These are phyloP conservation scores for Cyclanthera cordifolia DNA, from an alignment of 306 rosid species.

Conservation along the genomic window DNA sequence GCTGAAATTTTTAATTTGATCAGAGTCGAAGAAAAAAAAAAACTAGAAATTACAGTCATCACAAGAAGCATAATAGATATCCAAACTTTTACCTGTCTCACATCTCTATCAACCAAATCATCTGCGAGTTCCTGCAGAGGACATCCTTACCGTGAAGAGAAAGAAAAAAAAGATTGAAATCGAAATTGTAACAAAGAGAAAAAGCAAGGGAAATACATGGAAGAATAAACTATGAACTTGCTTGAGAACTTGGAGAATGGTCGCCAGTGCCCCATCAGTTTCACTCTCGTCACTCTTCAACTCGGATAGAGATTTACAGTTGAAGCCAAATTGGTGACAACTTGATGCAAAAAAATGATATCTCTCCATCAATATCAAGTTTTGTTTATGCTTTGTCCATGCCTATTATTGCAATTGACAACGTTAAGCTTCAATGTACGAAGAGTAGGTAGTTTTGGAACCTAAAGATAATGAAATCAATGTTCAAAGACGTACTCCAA, in stretches of 20 bases:
- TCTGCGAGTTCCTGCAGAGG: slow-evolving; percentile 45
- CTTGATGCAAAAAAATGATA: slow-evolving; percentile 86
- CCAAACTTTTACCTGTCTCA: slow-evolving; percentile 28
- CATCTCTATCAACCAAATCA: slow-evolving; percentile 50
- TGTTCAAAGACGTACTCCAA: slow-evolving; percentile 10
- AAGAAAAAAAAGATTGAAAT: neutral
- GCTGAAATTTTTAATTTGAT: neutral
- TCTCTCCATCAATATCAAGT: slow-evolving; percentile 78
- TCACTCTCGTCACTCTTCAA: slow-evolving; percentile 64
- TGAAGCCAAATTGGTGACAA: slow-evolving; percentile 60
- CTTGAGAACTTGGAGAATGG: slow-evolving; percentile 59
- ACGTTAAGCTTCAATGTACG: neutral
- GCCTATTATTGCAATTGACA: slow-evolving; percentile 41
- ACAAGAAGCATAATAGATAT: neutral
- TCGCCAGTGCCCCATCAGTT: slow-evolving; percentile 63
- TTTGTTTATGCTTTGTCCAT: slow-evolving; percentile 73
- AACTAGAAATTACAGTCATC: neutral
- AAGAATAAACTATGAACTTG: slow-evolving; percentile 52
- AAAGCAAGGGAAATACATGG: slow-evolving; percentile 33
- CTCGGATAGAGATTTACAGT: slow-evolving; percentile 66
- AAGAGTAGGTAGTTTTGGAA: slow-evolving; percentile 4
- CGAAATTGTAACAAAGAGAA: neutral
- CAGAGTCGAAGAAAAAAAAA: neutral
- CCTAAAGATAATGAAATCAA: slow-evolving; percentile 7
- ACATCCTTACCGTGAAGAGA: slow-evolving; percentile 21